Evolutionary conservation across 495 filamentous ascomycete genomes (phyloP).

Genomic region (Parachaetomium inaequale): DNA sequence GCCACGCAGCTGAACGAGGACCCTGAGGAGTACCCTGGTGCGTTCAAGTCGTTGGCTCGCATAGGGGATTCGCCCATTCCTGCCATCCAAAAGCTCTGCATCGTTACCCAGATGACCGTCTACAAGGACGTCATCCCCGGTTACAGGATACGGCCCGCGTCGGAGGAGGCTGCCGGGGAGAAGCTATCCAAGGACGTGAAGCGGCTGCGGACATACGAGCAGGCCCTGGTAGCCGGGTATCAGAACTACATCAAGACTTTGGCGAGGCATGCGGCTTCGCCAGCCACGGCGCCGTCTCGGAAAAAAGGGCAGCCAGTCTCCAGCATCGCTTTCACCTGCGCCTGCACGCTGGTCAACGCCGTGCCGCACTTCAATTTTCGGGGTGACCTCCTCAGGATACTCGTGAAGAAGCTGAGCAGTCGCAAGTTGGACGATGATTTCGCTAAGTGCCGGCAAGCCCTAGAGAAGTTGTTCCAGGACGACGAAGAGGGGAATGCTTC

Average conservation of each 20-base stretch:
- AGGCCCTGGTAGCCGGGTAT: constrained; percentile 75
- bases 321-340: constrained; percentile 77
- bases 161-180: constrained; percentile 63
- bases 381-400: constrained; percentile 75
- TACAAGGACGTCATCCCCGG: constrained; percentile 96
- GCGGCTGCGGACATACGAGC: constrained; percentile 75
- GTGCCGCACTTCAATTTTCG: constrained; percentile 98
- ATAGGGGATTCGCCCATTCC: constrained; percentile 65
- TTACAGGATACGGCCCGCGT: constrained; percentile 82
- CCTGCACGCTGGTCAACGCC: constrained; percentile 67
- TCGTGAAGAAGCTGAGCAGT: constrained; percentile 75
- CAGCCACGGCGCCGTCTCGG: constrained; percentile 30
- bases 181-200: constrained; percentile 92
- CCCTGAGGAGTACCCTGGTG: constrained; percentile 80
- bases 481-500: constrained; percentile 87
- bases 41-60: constrained; percentile 71
- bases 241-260: constrained; percentile 76
- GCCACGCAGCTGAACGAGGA: constrained; percentile 82
- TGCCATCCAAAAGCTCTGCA: constrained; percentile 74
- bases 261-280: constrained; percentile 54
- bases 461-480: constrained; percentile 77
- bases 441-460: constrained; percentile 69
- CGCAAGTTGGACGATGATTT: constrained; percentile 67
- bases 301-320: constrained; percentile 46
- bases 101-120: constrained; percentile 82